Base-by-base conservation (phyloP, 2,329 filamentous ascomycete species). In the Neofusicoccum sp. region DNA sequence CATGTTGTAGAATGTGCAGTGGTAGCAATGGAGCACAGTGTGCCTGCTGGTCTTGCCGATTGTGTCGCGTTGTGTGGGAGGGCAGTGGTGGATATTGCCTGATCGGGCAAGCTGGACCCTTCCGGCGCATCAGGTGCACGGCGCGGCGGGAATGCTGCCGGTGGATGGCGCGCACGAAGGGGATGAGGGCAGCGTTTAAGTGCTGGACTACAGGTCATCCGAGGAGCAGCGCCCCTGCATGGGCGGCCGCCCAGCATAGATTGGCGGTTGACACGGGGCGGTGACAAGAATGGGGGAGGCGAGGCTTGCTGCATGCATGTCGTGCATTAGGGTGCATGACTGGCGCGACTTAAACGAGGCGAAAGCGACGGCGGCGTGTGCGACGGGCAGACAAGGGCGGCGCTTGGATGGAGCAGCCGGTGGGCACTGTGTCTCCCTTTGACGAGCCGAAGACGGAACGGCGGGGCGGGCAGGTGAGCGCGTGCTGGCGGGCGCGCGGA, bases 1-100 rank as follows among this genome's bases (percentile, higher is more conserved):
- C 31, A 92, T 91, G 84, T 74, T 96, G 75, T 95, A 87, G 65
- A 68, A 36, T 34, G 48, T 34, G 16, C 37, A 56, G 54, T 34
- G 54, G 54, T 45, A 58, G 54, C 37, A 58, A 58, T 45, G 41
- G 29, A 58, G 54, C 54, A 58, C 39, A 58, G 28, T 31, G 28
- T 33, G 39, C 9, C 22, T 54, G 49, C 49, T n/a, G 31, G 50
- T 56, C 16, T 14, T 56, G 52, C 29, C 5, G 52, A 28, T 43
- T 43, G 52, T 56, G 52, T 56, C 28, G 52, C 52, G 52, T 54
- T 43, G 52, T 22, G 34, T 9, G 36, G 14, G 29, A 33, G 48
- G 16, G 48, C 48, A 50, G n/a, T 50, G 48, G 31, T 33, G 14
- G 4, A 45, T 44, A n/a, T 48, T 9, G 16, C 16, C 7, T n/a